phyloP scores from a whole-genome alignment of 2,329 filamentous ascomycete species.

The Botrytis sinoallii region DNA sequence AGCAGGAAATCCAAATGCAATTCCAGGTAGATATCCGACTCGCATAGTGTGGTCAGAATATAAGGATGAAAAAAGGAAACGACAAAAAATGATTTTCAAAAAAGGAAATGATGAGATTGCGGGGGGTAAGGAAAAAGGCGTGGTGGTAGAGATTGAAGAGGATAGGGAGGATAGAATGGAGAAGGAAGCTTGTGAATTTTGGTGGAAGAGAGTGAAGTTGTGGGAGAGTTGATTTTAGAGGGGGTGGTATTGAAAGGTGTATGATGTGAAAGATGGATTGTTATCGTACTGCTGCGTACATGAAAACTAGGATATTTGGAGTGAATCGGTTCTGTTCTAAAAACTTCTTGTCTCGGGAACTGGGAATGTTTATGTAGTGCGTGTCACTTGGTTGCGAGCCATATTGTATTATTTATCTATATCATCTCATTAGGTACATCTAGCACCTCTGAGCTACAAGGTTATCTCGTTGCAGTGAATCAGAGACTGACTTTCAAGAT shows the following conservation, averaged over 20 bases:
- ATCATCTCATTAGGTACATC: too few relatives aligned
- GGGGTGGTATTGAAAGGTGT: background rate
- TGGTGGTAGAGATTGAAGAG: slow-evolving; percentile 43
- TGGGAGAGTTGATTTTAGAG: slow-evolving; percentile 27
- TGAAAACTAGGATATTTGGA: background rate
- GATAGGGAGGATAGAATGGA: slow-evolving; percentile 42
- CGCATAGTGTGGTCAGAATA: slow-evolving; percentile 20
- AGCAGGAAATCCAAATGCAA: slow-evolving; percentile 35
- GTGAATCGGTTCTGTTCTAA: background rate
- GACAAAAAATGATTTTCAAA: slow-evolving; percentile 50
- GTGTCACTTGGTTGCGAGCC: background rate
- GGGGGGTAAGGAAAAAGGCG: slow-evolving; percentile 41
- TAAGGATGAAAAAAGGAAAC: slow-evolving; percentile 26
- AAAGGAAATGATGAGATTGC: slow-evolving; percentile 55
- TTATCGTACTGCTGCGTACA: background rate
- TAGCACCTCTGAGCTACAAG: background rate
- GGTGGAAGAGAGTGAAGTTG: slow-evolving; percentile 54
- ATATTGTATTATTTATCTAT: background rate
- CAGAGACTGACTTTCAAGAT: background rate
- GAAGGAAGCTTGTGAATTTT: slow-evolving; percentile 53
- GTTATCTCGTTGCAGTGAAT: background rate
- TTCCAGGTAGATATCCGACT: slow-evolving; percentile 22
- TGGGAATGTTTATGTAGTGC: background rate
- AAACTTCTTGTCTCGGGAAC: background rate
- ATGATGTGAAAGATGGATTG: background rate